Percentiles rank a stretch among this genome's conserved stretches.
Conservation (phyloP, 2,329 filamentous ascomycete species). For the Tolypocladium ophioglossoides region DNA sequence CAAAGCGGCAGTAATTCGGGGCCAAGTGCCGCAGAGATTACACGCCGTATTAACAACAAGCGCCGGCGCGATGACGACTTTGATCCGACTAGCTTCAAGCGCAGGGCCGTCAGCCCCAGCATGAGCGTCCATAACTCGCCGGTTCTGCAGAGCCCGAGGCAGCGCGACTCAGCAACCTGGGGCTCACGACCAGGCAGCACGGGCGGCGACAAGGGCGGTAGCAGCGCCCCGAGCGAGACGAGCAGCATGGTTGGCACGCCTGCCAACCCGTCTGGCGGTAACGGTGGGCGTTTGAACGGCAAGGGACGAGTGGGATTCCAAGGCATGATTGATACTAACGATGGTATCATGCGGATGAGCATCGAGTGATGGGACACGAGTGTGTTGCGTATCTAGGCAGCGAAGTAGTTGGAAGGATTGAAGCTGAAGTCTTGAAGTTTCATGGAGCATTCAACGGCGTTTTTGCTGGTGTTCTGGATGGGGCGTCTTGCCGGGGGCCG, state of each 20-base stretch:
- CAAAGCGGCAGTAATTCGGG: conserved; percentile 28
- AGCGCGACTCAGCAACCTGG: conserved; percentile 61
- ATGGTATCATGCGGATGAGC: conserved; percentile 93
- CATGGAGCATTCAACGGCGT: neutral
- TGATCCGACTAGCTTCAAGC: conserved; percentile 79
- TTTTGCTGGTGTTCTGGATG: neutral
- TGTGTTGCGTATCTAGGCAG: neutral
- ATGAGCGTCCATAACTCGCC: conserved; percentile 88
- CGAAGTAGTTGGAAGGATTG: neutral
- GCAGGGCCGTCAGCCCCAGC: conserved; percentile 81
- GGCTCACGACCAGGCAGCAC: conserved; percentile 59
- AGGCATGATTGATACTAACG: conserved; percentile 92
- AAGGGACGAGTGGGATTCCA: conserved; percentile 67
- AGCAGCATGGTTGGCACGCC: conserved; percentile 26
- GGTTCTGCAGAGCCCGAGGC: conserved; percentile 72
- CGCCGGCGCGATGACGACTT: conserved; percentile 87
- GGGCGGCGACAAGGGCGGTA: conserved; percentile 39
- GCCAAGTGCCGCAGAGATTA: conserved; percentile 62
- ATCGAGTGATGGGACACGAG: conserved; percentile 54
- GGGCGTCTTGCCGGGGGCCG: neutral
- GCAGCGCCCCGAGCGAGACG: conserved; percentile 41
- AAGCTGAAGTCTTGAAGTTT: neutral
- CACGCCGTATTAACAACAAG: conserved; percentile 68
- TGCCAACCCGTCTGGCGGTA: conserved; percentile 20
- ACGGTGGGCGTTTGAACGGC: conserved; percentile 35